Base-by-base conservation (phyloP, 176 grass and related monocot species). In the Triticum dicoccoides region DNA sequence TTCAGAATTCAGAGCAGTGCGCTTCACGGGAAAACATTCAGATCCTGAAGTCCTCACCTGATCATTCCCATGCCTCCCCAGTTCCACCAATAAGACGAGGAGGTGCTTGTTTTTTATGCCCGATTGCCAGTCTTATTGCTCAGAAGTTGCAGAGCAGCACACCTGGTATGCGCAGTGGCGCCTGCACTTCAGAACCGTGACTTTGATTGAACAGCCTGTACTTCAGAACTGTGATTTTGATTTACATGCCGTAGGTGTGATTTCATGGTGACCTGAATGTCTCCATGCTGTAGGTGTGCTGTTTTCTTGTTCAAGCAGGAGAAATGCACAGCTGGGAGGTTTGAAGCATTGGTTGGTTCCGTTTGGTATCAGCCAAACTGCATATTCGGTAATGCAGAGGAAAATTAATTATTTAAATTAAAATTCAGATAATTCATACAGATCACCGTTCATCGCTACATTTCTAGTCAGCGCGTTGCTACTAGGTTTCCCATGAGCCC, bases 401-500 rank as follows among this genome's bases (percentile, higher is more conserved):
- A 20, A 41, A 34, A 61, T 5, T 12, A 51, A 52, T 24, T 24
- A 67, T 21, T 33, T 27, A 33, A 65, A 10, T 54, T 54, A 17
- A 27, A 80, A 11, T 15, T 3, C 8, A 67, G 61, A 34, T 41
- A 34, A 81, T 27, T 11, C 6, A 12, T 77, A 75, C 32, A 52
- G 38, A 52, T 72, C 9, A 17, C 1, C 3, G 6, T 84, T 75
- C 34, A 1, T 68, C 0, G 6, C 20, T 51, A 80, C n/a, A 84
- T 37, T 81, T 84, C 15, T 33, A 75, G 1, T 90, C 87, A 94
- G 29, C 90, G 71, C 58, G 84, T 92, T 25, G 79, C 90, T 1
- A 98, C 94, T 15, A 98, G 85, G 61, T 92, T 89, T 1, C 96
- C 94, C 93, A 98, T 96, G 66, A 98, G 89, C 6, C 97, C 92